phyloP scores from a whole-genome alignment of 1,284 basidiomycete species.

The Pascua sp. region DNA sequence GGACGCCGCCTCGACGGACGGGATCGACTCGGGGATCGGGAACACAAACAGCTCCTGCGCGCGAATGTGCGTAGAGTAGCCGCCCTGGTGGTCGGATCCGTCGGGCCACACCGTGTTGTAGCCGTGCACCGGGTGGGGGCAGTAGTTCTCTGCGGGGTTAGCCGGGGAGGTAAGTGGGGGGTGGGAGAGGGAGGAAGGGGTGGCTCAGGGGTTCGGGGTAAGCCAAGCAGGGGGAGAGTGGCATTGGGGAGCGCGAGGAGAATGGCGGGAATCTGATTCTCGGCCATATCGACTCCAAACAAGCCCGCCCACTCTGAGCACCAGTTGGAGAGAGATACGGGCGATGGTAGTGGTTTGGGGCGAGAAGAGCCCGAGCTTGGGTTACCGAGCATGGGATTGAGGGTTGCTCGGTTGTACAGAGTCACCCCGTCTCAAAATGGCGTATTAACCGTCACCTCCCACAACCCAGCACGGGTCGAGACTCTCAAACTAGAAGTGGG shows the following conservation, averaged over 20 bases:
- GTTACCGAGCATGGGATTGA: too few species aligned
- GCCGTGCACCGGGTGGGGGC: constrained; percentile 45
- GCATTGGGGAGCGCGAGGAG: too few species aligned
- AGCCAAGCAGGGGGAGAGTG: not conserved
- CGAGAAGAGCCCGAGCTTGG: too few species aligned
- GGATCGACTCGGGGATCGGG: constrained; percentile 61
- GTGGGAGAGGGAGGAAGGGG: not conserved
- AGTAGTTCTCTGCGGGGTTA: constrained; percentile 48
- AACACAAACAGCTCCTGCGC: constrained; percentile 68
- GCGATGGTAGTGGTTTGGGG: too few species aligned
- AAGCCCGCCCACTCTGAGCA: too few species aligned
- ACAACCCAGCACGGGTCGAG: too few species aligned
- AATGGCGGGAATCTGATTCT: not conserved
- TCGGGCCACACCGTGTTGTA: constrained; percentile 53
- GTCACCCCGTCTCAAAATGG: too few species aligned
- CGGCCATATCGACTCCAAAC: not conserved
- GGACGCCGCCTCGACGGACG: constrained; percentile 56
- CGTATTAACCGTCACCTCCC: too few species aligned
- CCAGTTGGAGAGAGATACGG: too few species aligned
- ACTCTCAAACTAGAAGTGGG: too few species aligned
- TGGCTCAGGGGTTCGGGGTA: not conserved
- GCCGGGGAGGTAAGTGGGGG: not conserved
- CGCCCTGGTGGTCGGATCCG: constrained; percentile 56
- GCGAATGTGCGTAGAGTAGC: constrained; percentile 65
- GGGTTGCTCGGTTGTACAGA: too few species aligned